Evolutionary conservation across 495 filamentous ascomycete genomes (phyloP).

Genomic region (Penicillium herquei): DNA sequence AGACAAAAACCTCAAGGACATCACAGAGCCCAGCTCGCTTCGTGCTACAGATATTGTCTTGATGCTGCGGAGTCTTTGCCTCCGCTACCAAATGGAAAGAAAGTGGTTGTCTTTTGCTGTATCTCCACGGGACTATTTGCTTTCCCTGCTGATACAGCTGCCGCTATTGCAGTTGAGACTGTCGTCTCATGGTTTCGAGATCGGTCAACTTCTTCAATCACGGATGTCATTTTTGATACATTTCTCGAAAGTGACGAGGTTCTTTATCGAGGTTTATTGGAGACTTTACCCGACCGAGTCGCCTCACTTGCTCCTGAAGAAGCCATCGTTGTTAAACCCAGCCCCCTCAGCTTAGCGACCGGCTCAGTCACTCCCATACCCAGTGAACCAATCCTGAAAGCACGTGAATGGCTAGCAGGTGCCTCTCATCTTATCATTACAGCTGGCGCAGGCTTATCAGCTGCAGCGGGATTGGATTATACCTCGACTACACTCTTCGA

Average conservation of each 20-base stretch:
- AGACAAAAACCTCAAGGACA: background rate
- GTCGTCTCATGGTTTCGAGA: constrained; percentile 16
- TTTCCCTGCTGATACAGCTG: constrained; percentile 20
- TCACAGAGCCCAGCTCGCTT: constrained; percentile 12
- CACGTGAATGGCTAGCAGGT: constrained; percentile 16
- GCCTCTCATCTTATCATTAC: constrained; percentile 21
- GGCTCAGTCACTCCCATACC: background rate
- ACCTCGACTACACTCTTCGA: constrained; percentile 19
- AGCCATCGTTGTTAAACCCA: no score
- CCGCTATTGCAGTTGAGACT: constrained; percentile 17
- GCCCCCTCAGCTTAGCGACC: background rate
- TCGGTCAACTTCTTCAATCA: constrained; percentile 17
- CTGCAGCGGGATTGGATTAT: constrained; percentile 28
- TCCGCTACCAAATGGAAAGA: constrained; percentile 12
- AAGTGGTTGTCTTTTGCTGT: constrained; percentile 26
- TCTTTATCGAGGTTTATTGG: constrained; percentile 12
- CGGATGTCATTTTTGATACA: constrained; percentile 24
- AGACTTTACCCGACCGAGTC: background rate
- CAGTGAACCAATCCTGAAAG: constrained; percentile 8
- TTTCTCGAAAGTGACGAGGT: constrained; percentile 17
- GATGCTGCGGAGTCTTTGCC: constrained; percentile 13
- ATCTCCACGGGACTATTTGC: constrained; percentile 28
- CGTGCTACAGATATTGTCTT: constrained; percentile 20
- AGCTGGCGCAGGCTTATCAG: constrained; percentile 27
- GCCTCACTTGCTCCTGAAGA: background rate